Base-by-base conservation (phyloP, 352 stramenopile species). In the Blastocystis sp. region DNA sequence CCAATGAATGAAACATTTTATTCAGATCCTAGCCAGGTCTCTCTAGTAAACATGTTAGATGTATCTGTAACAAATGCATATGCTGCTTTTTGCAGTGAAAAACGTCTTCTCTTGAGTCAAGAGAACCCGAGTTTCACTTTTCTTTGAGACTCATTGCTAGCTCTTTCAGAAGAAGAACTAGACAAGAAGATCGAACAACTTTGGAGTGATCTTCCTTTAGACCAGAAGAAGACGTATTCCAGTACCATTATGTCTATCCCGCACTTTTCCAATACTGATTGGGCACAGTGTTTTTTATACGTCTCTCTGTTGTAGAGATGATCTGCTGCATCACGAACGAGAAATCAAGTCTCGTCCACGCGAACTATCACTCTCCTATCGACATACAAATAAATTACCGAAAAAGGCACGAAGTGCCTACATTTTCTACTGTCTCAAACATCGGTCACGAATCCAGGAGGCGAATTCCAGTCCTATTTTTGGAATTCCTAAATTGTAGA, bases 361-460 rank as follows among this genome's bases (percentile, higher is more conserved):
- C 50, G 50, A 59, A n/a, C 13, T 59, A 13, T 59, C 50, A 1
- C 13, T 59, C 20, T 59, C 50, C 11, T 59, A 59, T 2, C 50
- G 20, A 13, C 50, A 59, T 1, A 13, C 50, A n/a, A n/a, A 59
- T 34, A n/a, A 59, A 45, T 23, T 84, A 4, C 73, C 73, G 8
- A 84, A 84, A 55, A 84, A 84, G 56, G 47, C 73, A 1, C 73
- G 73, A 1, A 66, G 43, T 20, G 73, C 73, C 20, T 84, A 84
- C 73, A 84, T 84, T 11, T 84, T 84, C 73, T 84, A 68, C 53
- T 84, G 73, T 47, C 50, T 84, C 15, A 84, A 84, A 37, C 47
- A 84, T 45, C 73, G 73, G 1, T 15, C 50, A 29, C 73, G 73
- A 11, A 84, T 84, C 39, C 73, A 84, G 39, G 73, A 66, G 13